Conservation (phyloP, 345 rosid species). For the Acer campestre region DNA sequence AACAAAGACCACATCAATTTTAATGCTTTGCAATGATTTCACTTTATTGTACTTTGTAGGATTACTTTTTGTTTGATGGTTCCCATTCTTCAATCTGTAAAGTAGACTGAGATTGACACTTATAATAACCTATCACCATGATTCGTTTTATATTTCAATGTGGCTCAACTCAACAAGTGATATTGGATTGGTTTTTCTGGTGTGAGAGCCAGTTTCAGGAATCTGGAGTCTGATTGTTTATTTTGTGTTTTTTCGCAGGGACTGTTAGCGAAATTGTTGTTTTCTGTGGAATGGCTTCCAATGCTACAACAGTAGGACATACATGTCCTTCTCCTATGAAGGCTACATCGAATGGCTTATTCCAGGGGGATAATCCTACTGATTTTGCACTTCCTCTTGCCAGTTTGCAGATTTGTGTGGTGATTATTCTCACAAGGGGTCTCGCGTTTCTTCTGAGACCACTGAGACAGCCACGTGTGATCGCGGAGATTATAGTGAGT, state of each 20-base stretch:
- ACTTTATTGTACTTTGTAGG: too few species aligned
- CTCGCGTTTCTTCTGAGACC: constrained; percentile 71
- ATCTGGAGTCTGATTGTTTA: constrained; percentile 1
- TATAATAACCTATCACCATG: too few species aligned
- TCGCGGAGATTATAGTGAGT: constrained; percentile 78
- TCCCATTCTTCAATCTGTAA: not conserved
- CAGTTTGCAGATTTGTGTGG: constrained; percentile 69
- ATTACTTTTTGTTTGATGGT: too few species aligned
- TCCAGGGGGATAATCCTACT: constrained; percentile 73
- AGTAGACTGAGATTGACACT: not conserved
- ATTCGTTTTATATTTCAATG: not conserved
- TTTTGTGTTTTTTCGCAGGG: constrained; percentile 8
- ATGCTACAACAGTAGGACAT: constrained; percentile 22
- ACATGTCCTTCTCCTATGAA: constrained; percentile 58
- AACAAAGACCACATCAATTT: too few species aligned
- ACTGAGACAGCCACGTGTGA: constrained; percentile 77
- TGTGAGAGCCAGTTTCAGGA: not conserved
- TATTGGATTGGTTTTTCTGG: not conserved
- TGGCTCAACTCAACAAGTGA: not conserved
- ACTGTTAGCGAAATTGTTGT: constrained; percentile 7
- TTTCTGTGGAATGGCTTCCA: constrained; percentile 38
- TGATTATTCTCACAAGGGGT: constrained; percentile 55
- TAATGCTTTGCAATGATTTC: not conserved
- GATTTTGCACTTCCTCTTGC: constrained; percentile 74
- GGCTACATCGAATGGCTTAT: constrained; percentile 71